Evolutionary conservation across 2,329 filamentous ascomycete species (phyloP), one percentile per base, ranked within the genome.

Genomic region (Albifimbria verrucaria): DNA sequence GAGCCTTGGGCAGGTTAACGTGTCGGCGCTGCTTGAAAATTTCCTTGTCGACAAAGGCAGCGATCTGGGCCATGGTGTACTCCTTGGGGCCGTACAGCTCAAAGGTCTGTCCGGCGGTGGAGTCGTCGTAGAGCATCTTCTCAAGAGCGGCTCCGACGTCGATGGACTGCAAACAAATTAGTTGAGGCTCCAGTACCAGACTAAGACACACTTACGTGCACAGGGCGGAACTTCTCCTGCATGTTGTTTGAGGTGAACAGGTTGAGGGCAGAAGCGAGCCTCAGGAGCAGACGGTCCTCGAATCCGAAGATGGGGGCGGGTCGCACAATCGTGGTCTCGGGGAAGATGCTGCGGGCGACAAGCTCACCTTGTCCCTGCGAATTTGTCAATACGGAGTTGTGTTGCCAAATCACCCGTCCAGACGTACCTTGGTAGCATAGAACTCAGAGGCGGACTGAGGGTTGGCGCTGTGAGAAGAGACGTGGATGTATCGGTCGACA

Each of bases 291-390:
- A 65, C 88, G 88, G 74, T 99, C 94, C 74, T 99, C 94, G 67
- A 92, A 96, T 32, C 94, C 94, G 68, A 96, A 99, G 72, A 96
- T 83, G 50, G 92, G 94, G 12, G 93, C 90, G 44, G 94, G 94
- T 58, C 94, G 86, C 59, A 99, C 94, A 62, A 99, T 92, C 45
- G 94, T 99, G 18, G 94, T 96, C 76, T 99, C 94, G 23, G 94
- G 94, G 78, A 92, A 99, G 68, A 97, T 92, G 64, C 82, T 85
- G 57, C 93, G 87, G 45, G 87, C 94, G 48, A 95, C 83, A 68
- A 88, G 79, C 77, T 99, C 94, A 61, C 89, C 89, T 66, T 80
- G 83, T 55, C 80, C 92, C 88, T 88, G 22, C 36, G 12, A n/a
- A 5, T 7, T 17, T 9, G 49, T 69, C 51, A 65, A 52, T 48